Evolutionary conservation across 73 alveolate genomes (phyloP), one percentile per base, ranked within the genome.

Genomic region (Durusdinium trenchii): DNA sequence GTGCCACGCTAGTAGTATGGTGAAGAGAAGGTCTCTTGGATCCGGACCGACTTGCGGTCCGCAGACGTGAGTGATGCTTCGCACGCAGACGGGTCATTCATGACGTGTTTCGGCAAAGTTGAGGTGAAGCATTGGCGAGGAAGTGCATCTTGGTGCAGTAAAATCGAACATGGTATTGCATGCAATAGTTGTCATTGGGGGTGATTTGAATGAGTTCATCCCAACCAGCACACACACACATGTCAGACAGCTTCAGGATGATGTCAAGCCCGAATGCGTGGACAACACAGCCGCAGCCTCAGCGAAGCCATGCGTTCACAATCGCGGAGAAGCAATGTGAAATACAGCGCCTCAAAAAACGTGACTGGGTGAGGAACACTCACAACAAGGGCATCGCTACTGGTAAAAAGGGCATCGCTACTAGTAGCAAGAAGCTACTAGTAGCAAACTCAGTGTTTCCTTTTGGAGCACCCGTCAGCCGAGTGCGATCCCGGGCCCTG

Each of bases 61-160:
- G n/a, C n/a, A n/a, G n/a, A n/a, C n/a, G n/a, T n/a, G n/a, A n/a
- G n/a, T n/a, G n/a, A n/a, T n/a, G n/a, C n/a, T n/a, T n/a, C n/a
- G n/a, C n/a, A n/a, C n/a, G n/a, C n/a, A n/a, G n/a, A n/a, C n/a
- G n/a, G n/a, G n/a, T 5, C 38, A 26, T 64, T 64, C 78, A 23
- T 64, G 42, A 35, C 32, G 42, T 26, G 16, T 64, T 6, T 23
- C 42, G 42, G 78, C 16, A 64, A 5, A 36, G 7, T 6, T 10
- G 40, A 82, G 95, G 95, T 86, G 64, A 86, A 86, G 95, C 83
- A 86, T n/a, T 86, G 95, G 95, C 45, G 95, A 42, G 71, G 78
- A 43, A 86, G 95, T 40, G 95, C 51, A 57, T 20, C 95, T 86
- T 0, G 82, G 78, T 3, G 28, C 7, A n/a, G 46, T 32, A 23